Evolutionary conservation across 805 yeast species (phyloP), one percentile per base, ranked within the genome.

Genomic region (Dipodascus albidus): DNA sequence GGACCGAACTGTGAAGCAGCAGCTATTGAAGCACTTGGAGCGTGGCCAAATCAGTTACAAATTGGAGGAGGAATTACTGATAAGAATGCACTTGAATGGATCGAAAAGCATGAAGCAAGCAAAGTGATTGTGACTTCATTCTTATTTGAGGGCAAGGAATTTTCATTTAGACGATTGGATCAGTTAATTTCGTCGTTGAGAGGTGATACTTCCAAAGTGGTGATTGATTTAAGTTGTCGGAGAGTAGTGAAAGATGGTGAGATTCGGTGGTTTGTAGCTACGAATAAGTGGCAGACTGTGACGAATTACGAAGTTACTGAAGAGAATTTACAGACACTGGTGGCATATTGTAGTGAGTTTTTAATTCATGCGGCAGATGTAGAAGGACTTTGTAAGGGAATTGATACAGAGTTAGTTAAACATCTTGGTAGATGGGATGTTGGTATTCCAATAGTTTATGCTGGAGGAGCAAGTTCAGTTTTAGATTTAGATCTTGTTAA

Each of bases 321-420:
- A 50, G 77, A 76, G 23, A 76, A 85, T 23, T 76, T 93, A 55
- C 64, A 61, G 2, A 56, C 67, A 49, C 74, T 93, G 42, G 69
- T 83, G 6, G 53, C 72, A 50, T 87, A 83, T 68, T 87, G 97
- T 62, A 77, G 80, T 58, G 99, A 93, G 69, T 87, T 91, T 63
- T 71, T 93, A 52, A 83, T 93, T 17, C 99, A 93, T 70, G 99
- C 99, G 2, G 99, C 99, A 0, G 99, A 93, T 68, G 98, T 93
- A 2, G 99, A 93, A 69, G 99, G 99, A 0, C 74, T 93, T 17
- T 93, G 99, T 66, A 77, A 80, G 47, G 99, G 99, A 0, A 86
- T 93, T 33, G 99, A 93, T 63, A 82, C 82, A 63, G 78, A 81
- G 17, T 72, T 93, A 47, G 97, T 93, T 3, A 54, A 55, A 23